A percentile compares a stretch with the other conserved stretches of the same genome.
phyloP scores from a whole-genome alignment of 768 basidiomycete species.

The Boletus subcaerulescens region DNA sequence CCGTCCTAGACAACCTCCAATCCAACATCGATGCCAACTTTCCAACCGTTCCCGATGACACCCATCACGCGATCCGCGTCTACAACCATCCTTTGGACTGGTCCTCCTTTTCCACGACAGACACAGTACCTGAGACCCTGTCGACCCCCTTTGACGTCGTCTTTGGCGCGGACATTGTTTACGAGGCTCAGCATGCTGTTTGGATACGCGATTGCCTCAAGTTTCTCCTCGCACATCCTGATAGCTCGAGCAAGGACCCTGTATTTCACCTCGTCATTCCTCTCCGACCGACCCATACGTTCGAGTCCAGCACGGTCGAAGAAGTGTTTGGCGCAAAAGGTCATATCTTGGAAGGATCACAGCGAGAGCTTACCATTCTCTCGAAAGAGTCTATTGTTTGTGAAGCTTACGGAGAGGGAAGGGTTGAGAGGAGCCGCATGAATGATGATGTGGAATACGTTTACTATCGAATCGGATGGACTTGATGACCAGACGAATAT shows the following conservation, averaged over 20 bases:
- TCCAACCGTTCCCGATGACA: background rate
- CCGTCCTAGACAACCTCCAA: conserved; percentile 46
- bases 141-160: conserved; percentile 45
- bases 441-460: conserved; percentile 62
- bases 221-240: conserved; percentile 33
- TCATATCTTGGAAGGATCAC: background rate
- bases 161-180: conserved; percentile 54
- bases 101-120: background rate
- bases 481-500: conserved; percentile 1
- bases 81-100: conserved; percentile 9
- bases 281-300: conserved; percentile 57
- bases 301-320: conserved; percentile 60
- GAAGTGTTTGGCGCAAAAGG: conserved; percentile 41
- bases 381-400: conserved; percentile 55
- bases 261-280: conserved; percentile 47
- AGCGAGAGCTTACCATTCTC: conserved; percentile 44
- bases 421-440: conserved; percentile 28
- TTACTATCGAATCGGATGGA: conserved; percentile 74
- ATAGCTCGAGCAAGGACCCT: background rate
- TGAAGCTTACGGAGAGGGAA: conserved; percentile 35
- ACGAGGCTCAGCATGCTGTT: conserved; percentile 46
- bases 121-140: conserved; percentile 21
- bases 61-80: conserved; percentile 15
- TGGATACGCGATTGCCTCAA: conserved; percentile 47
- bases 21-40: conserved; percentile 37